A percentile compares a stretch with the other conserved stretches of the same genome.
These are phyloP conservation scores for Biscogniauxia mediterranea DNA, from an alignment of 2,329 filamentous ascomycete species.

Conservation along the genomic window DNA sequence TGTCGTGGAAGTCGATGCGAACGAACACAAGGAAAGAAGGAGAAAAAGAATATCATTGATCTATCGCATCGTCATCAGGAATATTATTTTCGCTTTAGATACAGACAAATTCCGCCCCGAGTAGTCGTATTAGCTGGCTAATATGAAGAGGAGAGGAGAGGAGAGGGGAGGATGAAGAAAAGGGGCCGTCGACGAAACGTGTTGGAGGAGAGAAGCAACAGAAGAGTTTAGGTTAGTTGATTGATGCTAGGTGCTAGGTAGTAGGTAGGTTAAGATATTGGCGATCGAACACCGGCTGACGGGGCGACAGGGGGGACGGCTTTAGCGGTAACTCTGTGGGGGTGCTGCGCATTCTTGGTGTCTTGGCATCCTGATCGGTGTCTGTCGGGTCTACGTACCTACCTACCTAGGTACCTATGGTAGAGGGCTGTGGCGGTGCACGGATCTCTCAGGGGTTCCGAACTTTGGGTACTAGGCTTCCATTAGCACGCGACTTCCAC, in stretches of 20 bases:
- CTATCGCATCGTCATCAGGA: not conserved
- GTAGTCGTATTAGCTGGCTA: no score
- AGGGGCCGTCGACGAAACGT: no score
- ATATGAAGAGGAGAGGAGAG: no score
- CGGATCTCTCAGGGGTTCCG: not conserved
- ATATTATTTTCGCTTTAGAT: no score
- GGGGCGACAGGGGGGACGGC: not conserved
- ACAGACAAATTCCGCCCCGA: no score
- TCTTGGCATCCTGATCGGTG: not conserved
- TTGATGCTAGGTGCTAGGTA: not conserved
- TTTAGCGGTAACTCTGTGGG: not conserved
- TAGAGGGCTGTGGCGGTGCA: conserved; percentile 5
- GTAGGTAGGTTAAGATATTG: not conserved
- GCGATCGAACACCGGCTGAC: conserved; percentile 2
- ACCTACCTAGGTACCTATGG: not conserved
- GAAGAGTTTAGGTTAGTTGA: not conserved
- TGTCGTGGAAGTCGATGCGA: not conserved
- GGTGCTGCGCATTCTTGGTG: not conserved
- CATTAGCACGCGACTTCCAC: no score
- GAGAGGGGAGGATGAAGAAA: no score
- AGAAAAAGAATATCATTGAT: not conserved
- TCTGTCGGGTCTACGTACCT: not conserved
- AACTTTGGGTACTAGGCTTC: no score
- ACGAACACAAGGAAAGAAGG: not conserved
- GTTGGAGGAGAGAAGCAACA: not conserved